Base-by-base conservation (phyloP, 345 rosid genomes). In the Theobroma cacao region DNA sequence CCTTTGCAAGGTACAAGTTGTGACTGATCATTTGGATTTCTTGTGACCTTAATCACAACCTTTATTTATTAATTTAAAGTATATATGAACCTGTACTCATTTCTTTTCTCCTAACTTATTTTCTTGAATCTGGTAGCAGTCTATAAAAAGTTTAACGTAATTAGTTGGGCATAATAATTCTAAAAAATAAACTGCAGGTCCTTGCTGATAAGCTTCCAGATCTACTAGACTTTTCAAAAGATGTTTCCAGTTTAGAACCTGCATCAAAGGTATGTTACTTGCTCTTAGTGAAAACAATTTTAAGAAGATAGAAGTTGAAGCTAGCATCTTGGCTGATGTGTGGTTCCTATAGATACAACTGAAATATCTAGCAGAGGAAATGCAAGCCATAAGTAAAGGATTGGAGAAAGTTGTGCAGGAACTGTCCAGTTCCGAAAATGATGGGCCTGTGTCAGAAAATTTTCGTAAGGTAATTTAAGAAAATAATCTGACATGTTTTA, bases 331-430 rank as follows among this genome's bases (percentile, higher is more conserved):
- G 34, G 79, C 79, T 77, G 76, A 79, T 66, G 63, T 69, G 45
- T 67, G 53, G 31, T 53, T 82, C 85, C 56, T 60, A 52, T 80
- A 95, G 99, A 79, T 95, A 83, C 99, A 95, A 90, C 77, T 95
- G 86, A 95, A 95, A 88, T 86, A 80, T 85, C 82, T 95, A 89
- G 99, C 97, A 0, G 98, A 95, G 86, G 99, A 95, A 88, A 95
- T 95, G 98, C 97, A 95, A 90, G 98, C 97, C 17, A 82, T 95
- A 81, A 93, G 91, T 89, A 95, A 93, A 88, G 99, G 99, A 76
- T 86, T 95, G 81, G 98, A 95, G 83, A 95, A 93, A 78, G 91
- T 92, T 69, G 88, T 92, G 47, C 97, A 93, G 83, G 99, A 95
- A 79, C 84, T 95, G 60, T 80, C 98, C 79, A 76, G 86, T 81